Evolutionary conservation across 306 rosid species (phyloP), one percentile per base, ranked within the genome.

Genomic region (Crotalaria pallida): DNA sequence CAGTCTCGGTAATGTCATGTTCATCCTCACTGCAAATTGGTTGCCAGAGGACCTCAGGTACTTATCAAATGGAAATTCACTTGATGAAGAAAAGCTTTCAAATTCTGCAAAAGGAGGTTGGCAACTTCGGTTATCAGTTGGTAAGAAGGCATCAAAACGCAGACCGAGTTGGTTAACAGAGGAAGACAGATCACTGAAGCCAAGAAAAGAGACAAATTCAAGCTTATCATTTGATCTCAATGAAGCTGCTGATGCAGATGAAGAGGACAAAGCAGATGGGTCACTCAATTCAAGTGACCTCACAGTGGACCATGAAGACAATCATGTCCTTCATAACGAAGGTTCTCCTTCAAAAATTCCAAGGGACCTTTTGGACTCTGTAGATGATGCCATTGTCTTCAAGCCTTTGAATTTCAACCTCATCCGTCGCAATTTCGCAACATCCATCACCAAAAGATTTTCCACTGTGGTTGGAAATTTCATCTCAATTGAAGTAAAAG

Each of bases 251-350:
- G 75, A 76, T 57, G 80, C 50, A 16, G 96, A 87, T 71, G 89
- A 84, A 1, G 89, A 84, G 1, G 92, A 87, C 59, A 83, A 84
- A 19, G 80, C 87, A 47, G 96, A 94, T 33, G 96, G 97, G 0
- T 95, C 97, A n/a, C 81, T 63, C 55, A 91, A 87, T 83, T 95
- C 97, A 33, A 95, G 99, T 50, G 99, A 91, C 66, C 83, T 91
- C 53, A 91, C 99, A 2, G 72, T 83, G 6, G 99, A 91, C 16
- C 92, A 85, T 26, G 96, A 89, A 65, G 81, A 73, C 56, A 91
- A 90, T 58, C 85, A 70, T 5, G 84, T 71, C 49, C 83, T 77
- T 76, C 83, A 67, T 62, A 49, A 50, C 58, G 36, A 11, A 18
- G 43, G 69, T 12, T 78, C 84, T 9, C 77, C 73, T 21, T 36